Conservation (phyloP, 2,329 filamentous ascomycete species). For the Lithohypha guttulata region DNA sequence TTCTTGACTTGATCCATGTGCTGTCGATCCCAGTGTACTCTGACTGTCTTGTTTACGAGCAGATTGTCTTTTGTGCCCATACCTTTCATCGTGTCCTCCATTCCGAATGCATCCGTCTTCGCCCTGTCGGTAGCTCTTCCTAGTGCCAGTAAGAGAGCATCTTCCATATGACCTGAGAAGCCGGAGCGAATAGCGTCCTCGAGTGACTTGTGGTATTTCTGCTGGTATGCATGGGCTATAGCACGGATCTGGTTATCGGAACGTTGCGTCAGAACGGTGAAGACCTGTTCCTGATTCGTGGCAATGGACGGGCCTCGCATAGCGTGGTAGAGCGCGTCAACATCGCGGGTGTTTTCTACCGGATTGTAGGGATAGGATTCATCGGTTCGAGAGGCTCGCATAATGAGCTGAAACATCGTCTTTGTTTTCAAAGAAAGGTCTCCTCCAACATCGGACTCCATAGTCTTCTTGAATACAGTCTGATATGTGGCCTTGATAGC, state of each 20-base stretch:
- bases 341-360: slow-evolving; percentile 63
- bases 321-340: slow-evolving; percentile 64
- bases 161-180: slow-evolving; percentile 87
- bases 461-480: slow-evolving; percentile 50
- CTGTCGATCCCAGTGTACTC: slow-evolving; percentile 70
- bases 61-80: slow-evolving; percentile 76
- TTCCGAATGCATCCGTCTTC: slow-evolving; percentile 66
- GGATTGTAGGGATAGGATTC: slow-evolving; percentile 65
- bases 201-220: slow-evolving; percentile 59
- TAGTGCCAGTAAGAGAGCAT: slow-evolving; percentile 72
- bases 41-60: slow-evolving; percentile 65
- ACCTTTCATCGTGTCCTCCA: slow-evolving; percentile 84
- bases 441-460: slow-evolving; percentile 62
- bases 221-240: slow-evolving; percentile 63
- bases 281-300: slow-evolving; percentile 66
- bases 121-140: slow-evolving; percentile 66
- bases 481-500: slow-evolving; percentile 77
- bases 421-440: slow-evolving; percentile 83
- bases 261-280: slow-evolving; percentile 62
- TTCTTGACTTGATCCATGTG: slow-evolving; percentile 67
- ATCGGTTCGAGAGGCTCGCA: slow-evolving; percentile 63
- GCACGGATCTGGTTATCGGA: slow-evolving; percentile 78
- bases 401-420: slow-evolving; percentile 70
- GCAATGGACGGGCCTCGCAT: slow-evolving; percentile 59
- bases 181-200: slow-evolving; percentile 66